These are phyloP conservation scores for Incumbomyces lentus DNA, from an alignment of 2,329 filamentous ascomycete genomes.

Conservation along the genomic window DNA sequence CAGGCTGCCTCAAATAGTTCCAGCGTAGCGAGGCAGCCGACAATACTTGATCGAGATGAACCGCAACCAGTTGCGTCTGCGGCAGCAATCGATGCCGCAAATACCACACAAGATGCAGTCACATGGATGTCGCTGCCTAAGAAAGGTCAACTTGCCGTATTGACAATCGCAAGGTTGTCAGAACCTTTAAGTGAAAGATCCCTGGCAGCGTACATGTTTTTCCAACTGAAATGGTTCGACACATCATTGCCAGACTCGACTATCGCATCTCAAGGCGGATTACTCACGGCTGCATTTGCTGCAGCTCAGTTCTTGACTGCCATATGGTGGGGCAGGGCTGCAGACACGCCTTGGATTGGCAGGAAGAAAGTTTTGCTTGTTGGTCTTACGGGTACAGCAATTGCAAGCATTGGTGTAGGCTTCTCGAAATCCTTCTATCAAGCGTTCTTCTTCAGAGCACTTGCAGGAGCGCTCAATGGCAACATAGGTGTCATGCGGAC, in stretches of 20 bases:
- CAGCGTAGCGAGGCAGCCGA: constrained; percentile 14
- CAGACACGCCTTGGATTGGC: constrained; percentile 54
- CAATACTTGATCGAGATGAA: constrained; percentile 21
- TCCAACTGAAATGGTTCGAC: constrained; percentile 74
- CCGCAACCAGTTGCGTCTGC: constrained; percentile 11
- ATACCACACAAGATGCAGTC: constrained; percentile 36
- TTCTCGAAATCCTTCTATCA: constrained; percentile 53
- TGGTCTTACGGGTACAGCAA: constrained; percentile 58
- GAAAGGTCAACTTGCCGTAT: constrained; percentile 65
- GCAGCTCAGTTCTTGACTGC: constrained; percentile 74
- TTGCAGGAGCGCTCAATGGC: constrained; percentile 60
- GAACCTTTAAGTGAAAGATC: constrained; percentile 76
- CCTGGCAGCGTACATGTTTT: constrained; percentile 72
- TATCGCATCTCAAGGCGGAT: constrained; percentile 66
- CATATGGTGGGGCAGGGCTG: constrained; percentile 67
- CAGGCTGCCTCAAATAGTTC: constrained; percentile 7
- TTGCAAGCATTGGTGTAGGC: constrained; percentile 59
- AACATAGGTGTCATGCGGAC: constrained; percentile 58
- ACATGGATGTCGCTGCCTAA: constrained; percentile 64
- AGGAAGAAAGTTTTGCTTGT: constrained; percentile 70
- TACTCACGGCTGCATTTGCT: constrained; percentile 70
- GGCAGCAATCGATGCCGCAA: constrained; percentile 6
- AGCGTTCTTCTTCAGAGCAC: constrained; percentile 54
- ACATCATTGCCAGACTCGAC: constrained; percentile 46
- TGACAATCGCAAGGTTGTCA: constrained; percentile 67